Evolutionary conservation across 2,329 filamentous ascomycete species (phyloP), one percentile per base, ranked within the genome.

Genomic region (Tolypocladium tropicale): DNA sequence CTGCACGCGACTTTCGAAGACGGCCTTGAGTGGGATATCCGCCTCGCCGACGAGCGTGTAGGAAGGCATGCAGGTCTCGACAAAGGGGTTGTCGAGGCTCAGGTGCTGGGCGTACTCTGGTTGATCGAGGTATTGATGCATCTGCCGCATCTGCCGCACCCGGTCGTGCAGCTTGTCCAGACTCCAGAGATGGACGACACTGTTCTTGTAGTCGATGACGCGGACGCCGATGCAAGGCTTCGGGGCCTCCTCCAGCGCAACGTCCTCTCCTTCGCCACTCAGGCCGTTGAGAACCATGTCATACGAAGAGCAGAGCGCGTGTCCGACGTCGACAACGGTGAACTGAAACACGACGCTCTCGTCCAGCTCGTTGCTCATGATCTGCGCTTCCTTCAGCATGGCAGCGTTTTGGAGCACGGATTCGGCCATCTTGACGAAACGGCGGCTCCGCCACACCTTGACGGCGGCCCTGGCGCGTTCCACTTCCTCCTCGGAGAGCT

Each of bases 321-420:
- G 92, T 1, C 94, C 94, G 60, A 88, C 77, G 64, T 96, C 93
- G 34, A 97, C 84, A 56, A 96, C 85, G 14, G 90, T 88, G 68
- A 97, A 99, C 70, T 99, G 94, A 69, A 99, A 97, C 23, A 93
- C 86, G 10, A 96, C 89, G 61, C 85, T 85, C 69, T 96, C 94
- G 63, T 94, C 89, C 75, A 99, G 88, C 65, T 95, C 90, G 64
- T 96, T 93, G 74, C 92, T 95, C 90, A 99, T 94, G 58, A 99
- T 86, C 67, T 99, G 94, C 1, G 94, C 94, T 72, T 99, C 94
- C 69, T 99, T 99, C 57, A 99, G 72, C 32, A 86, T 83, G 9
- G 89, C 85, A 3, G 93, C 93, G 68, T 95, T 87, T 67, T 95
- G 91, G 50, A 99, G 76, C 32, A 97, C 86, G 2, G 86, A 84